Evolutionary conservation across 495 filamentous ascomycete species (phyloP).

Genomic region (Penicillium taxi): DNA sequence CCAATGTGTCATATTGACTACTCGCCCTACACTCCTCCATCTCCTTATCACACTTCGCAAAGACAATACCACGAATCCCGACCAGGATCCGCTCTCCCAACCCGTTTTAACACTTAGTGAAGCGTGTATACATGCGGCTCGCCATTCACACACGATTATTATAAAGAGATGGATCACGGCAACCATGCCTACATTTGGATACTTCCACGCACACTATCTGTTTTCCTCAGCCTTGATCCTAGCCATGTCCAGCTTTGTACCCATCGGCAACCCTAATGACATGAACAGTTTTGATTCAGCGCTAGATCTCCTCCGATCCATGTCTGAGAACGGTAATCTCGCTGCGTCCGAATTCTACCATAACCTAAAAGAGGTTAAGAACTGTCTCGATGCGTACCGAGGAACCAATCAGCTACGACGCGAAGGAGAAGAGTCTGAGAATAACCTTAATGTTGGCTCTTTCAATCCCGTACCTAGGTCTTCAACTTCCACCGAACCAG

Average conservation of each 20-base stretch:
- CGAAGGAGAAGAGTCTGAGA: not conserved
- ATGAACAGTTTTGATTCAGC: constrained; percentile 32
- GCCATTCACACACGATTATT: constrained; percentile 37
- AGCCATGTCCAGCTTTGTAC: constrained; percentile 37
- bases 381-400: constrained; percentile 25
- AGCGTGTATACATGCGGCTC: constrained; percentile 39
- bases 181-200: constrained; percentile 38
- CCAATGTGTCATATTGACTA: constrained; percentile 37
- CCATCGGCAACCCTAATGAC: constrained; percentile 31
- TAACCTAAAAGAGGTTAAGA: constrained; percentile 31
- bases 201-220: constrained; percentile 41
- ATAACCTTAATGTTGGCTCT: not conserved
- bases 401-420: constrained; percentile 4
- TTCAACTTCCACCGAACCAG: not conserved
- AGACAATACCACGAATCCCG: constrained; percentile 3
- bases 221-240: constrained; percentile 37
- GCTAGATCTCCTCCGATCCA: constrained; percentile 31
- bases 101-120: constrained; percentile 37
- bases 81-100: constrained; percentile 25
- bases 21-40: constrained; percentile 35
- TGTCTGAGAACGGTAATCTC: constrained; percentile 38
- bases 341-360: constrained; percentile 35
- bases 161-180: constrained; percentile 39
- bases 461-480: not conserved
- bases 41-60: constrained; percentile 33